Evolutionary conservation across 2,329 filamentous ascomycete species (phyloP).

Genomic region (Macrophomina pseudophaseolina): DNA sequence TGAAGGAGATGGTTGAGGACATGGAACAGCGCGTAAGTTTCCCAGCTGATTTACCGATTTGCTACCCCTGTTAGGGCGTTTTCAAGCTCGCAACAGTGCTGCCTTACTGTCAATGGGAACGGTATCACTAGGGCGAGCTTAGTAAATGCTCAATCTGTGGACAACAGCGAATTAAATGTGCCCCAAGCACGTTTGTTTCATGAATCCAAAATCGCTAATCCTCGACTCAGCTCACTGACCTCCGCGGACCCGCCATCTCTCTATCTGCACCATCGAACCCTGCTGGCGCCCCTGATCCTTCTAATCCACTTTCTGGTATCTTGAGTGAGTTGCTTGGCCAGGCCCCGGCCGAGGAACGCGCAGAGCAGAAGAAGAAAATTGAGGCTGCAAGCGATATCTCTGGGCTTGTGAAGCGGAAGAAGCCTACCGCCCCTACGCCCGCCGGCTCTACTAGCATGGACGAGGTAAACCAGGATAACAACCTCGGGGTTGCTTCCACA

Average conservation of each 20-base stretch:
- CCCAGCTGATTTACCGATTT: too few relatives aligned
- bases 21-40: conserved; percentile 73
- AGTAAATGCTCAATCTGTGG: too few relatives aligned
- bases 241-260: conserved; percentile 67
- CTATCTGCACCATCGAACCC: conserved; percentile 60
- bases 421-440: conserved; percentile 31
- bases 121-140: too few relatives aligned
- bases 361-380: conserved; percentile 72
- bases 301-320: conserved; percentile 60
- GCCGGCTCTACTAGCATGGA: conserved; percentile 5
- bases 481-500: not conserved
- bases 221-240: conserved; percentile 67
- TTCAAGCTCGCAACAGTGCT: too few relatives aligned
- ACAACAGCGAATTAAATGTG: too few relatives aligned
- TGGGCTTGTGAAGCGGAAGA: conserved; percentile 73
- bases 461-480: conserved; percentile 26
- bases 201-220: conserved; percentile 28
- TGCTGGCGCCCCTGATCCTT: conserved; percentile 54
- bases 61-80: too few relatives aligned
- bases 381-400: conserved; percentile 75
- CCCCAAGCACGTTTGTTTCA: too few relatives aligned
- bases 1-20: conserved; percentile 77
- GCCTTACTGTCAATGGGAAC: too few relatives aligned
- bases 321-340: conserved; percentile 69
- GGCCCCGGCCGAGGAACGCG: conserved; percentile 64